These are phyloP conservation scores for Cinnamomum chago DNA, from an alignment of 164 flowering plant genomes.

Conservation along the genomic window DNA sequence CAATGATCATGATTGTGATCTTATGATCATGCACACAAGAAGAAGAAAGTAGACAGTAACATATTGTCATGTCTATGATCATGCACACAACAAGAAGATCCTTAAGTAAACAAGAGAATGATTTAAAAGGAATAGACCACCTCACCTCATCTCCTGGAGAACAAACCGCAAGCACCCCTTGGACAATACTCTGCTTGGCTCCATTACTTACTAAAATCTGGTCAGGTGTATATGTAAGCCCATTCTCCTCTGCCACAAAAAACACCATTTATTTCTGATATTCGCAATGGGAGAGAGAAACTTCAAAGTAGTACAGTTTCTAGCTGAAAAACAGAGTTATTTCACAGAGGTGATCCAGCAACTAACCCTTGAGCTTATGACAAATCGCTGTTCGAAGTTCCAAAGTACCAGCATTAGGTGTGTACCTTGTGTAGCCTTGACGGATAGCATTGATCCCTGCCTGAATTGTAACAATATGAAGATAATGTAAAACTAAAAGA, in stretches of 20 bases:
- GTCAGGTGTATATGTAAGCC: conserved; percentile 74
- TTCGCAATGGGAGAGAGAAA: neutral
- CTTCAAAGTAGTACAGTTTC: neutral
- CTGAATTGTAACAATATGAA: conserved; percentile 25
- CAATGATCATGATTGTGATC: no score
- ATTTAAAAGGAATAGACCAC: neutral
- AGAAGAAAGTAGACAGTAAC: neutral
- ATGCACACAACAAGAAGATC: neutral
- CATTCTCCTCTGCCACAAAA: conserved; percentile 75
- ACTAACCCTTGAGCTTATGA: conserved; percentile 71
- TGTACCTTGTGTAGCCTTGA: conserved; percentile 85
- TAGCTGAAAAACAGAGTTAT: no score
- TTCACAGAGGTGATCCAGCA: neutral
- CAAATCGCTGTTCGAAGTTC: conserved; percentile 90
- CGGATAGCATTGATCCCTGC: conserved; percentile 96
- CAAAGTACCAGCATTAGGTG: conserved; percentile 84
- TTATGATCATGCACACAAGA: no score
- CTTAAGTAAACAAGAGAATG: neutral
- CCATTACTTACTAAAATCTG: conserved; percentile 93
- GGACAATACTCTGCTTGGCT: conserved; percentile 80
- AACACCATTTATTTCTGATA: conserved; percentile 7
- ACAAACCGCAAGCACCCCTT: conserved; percentile 86
- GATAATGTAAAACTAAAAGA: neutral
- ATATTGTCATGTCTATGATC: neutral
- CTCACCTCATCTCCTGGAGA: conserved; percentile 95